A percentile compares a stretch with the other conserved stretches of the same genome.
These are phyloP conservation scores for Pseudogymnoascus sp. DNA, from an alignment of 2,329 filamentous ascomycete genomes.

Conservation along the genomic window DNA sequence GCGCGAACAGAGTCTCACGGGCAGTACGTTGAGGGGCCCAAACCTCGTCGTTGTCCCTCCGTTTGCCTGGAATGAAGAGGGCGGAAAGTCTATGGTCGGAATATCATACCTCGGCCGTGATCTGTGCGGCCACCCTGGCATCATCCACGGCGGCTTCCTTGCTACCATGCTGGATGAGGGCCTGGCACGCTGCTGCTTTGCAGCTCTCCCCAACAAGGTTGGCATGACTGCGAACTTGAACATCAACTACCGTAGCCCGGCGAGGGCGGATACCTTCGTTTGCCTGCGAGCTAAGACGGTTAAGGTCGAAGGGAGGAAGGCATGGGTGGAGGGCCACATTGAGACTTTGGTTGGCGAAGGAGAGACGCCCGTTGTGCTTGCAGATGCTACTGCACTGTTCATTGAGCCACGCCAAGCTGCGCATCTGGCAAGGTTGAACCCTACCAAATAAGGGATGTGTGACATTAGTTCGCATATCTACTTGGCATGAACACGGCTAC, in stretches of 20 bases:
- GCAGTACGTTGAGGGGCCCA: slow-evolving; percentile 65
- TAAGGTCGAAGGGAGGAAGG: slow-evolving; percentile 86
- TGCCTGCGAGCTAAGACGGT: slow-evolving; percentile 72
- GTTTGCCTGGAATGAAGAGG: slow-evolving; percentile 63
- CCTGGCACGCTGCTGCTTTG: slow-evolving; percentile 79
- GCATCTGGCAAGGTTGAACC: slow-evolving; percentile 24
- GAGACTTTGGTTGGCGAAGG: slow-evolving; percentile 64
- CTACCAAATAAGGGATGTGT: slow-evolving; percentile 34
- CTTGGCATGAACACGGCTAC: background rate
- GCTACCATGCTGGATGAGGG: slow-evolving; percentile 93
- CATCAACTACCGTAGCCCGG: slow-evolving; percentile 74
- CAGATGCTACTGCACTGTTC: slow-evolving; percentile 79
- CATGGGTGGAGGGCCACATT: slow-evolving; percentile 82
- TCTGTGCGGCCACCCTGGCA: slow-evolving; percentile 81
- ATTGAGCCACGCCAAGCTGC: slow-evolving; percentile 78
- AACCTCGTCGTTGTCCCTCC: slow-evolving; percentile 75
- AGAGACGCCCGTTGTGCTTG: slow-evolving; percentile 58
- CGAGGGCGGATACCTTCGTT: slow-evolving; percentile 64
- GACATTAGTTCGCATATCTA: background rate
- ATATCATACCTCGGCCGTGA: slow-evolving; percentile 70
- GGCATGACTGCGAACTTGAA: slow-evolving; percentile 80
- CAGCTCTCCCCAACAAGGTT: slow-evolving; percentile 75
- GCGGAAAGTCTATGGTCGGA: slow-evolving; percentile 59
- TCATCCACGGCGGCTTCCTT: slow-evolving; percentile 82
- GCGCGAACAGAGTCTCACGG: slow-evolving; percentile 70